Evolutionary conservation across 108 stramenopile species (phyloP).

Genomic region (Epithemia pelagica): DNA sequence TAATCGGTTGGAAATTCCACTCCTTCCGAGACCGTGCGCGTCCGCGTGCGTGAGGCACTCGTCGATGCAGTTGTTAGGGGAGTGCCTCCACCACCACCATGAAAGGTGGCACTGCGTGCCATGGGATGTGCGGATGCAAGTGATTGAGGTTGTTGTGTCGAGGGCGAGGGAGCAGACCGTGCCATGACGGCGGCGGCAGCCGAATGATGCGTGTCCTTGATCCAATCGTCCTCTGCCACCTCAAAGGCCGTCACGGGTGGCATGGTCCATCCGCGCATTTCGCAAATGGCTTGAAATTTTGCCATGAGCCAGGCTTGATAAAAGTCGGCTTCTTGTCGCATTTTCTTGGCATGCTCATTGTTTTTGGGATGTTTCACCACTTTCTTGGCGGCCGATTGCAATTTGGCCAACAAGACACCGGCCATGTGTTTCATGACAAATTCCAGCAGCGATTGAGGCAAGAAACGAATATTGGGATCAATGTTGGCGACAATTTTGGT

Average conservation of each 20-base stretch:
- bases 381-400: constrained; percentile 69
- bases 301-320: constrained; percentile 81
- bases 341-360: constrained; percentile 69
- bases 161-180: background rate
- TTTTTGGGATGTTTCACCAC: constrained; percentile 62
- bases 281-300: constrained; percentile 72
- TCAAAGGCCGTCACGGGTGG: constrained; percentile 66
- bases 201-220: constrained; percentile 13
- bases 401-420: constrained; percentile 72
- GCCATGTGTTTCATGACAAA: constrained; percentile 88
- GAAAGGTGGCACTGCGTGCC: background rate
- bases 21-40: background rate
- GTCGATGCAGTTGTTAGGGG: background rate
- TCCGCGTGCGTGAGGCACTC: background rate
- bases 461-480: constrained; percentile 76
- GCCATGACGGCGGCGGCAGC: background rate
- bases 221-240: constrained; percentile 40
- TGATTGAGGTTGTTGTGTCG: background rate
- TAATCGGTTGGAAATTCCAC: too few relatives aligned
- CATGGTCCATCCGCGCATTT: constrained; percentile 75
- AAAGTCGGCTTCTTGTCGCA: constrained; percentile 74
- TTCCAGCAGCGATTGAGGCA: constrained; percentile 82
- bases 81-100: background rate
- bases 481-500: constrained; percentile 84
- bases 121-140: background rate